Conservation (phyloP, 495 filamentous ascomycete genomes). For the Aspergillus indologenus region DNA sequence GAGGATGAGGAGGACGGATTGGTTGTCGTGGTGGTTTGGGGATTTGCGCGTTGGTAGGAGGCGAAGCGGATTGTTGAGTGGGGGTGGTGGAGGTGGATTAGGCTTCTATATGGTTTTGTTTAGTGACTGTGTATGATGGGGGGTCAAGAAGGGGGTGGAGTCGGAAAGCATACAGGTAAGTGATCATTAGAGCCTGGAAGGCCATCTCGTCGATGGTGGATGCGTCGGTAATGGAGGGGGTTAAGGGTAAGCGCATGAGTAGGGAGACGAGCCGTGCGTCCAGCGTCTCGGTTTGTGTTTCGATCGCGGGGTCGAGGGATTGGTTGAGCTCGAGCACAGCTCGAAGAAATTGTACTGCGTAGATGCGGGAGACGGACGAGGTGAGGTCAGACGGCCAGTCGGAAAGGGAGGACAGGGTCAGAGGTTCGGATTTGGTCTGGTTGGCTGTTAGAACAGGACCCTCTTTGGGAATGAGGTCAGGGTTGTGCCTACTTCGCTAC, state of each 20-base stretch:
- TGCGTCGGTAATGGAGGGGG: conserved; percentile 58
- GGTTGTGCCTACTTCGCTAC: background rate
- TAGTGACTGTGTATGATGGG: background rate
- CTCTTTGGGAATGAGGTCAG: background rate
- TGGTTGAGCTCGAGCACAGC: conserved; percentile 55
- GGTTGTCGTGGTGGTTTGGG: background rate
- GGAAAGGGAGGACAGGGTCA: conserved; percentile 1
- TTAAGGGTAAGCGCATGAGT: conserved; percentile 60
- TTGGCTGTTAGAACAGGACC: background rate
- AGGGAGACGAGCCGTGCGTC: conserved; percentile 68
- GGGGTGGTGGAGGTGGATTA: conserved; percentile 72
- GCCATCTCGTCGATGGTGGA: conserved; percentile 71
- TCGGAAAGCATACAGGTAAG: conserved; percentile 20
- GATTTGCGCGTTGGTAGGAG: conserved; percentile 18
- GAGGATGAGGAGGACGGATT: conserved; percentile 11
- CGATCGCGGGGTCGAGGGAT: conserved; percentile 15
- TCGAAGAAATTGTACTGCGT: conserved; percentile 61
- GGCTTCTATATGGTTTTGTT: conserved; percentile 33
- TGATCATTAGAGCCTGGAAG: conserved; percentile 76
- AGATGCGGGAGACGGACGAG: conserved; percentile 34
- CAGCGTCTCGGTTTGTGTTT: conserved; percentile 37
- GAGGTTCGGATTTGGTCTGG: conserved; percentile 11
- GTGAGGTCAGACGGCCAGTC: background rate
- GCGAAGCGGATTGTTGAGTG: conserved; percentile 41
- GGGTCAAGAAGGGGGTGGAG: background rate